Base-by-base conservation (phyloP, 2,329 filamentous ascomycete genomes). In the Eutypella sp. region DNA sequence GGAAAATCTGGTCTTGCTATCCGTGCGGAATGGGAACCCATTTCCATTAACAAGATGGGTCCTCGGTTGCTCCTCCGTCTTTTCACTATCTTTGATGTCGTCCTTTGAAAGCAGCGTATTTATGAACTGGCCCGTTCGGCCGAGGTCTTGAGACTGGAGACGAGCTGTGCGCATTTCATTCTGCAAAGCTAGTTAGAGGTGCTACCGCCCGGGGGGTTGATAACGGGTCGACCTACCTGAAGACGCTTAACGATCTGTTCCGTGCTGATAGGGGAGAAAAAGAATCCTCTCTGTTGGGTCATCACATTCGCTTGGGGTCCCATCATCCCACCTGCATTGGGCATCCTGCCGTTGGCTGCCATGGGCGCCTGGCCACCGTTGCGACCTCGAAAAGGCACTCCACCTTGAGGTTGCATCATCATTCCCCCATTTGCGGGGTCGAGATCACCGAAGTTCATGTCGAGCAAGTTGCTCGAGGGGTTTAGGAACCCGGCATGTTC, bases 211-310 rank as follows among this genome's bases (percentile, higher is more conserved):
- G 18, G 5, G 11, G 29, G 5, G 19, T 3, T 29, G 15, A 20
- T 20, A 29, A 24, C 40, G 33, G 24, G 34, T 43, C 42, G 34
- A 78, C 83, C 73, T 74, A 91, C 87, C 62, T 87, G 86, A 43
- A 93, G 73, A 61, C 83, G 84, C 63, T 96, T 96, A 33, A 96
- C 85, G 46, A 99, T 91, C 57, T 95, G 89, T 63, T 99, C 93
- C 37, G 95, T 93, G 6, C 89, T 95, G 52, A 96, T 84, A 0
- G 91, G 89, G 6, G 88, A 88, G 46, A 95, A 74, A 82, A 89
- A 95, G 57, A 90, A 90, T 31, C 89, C 88, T 43, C 89, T 79
- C 56, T 89, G 87, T 54, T 89, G 86, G 45, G 80, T 76, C 61
- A 90, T 73, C 13, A 68, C 75, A 54, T 80, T 86, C 9, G 69